phyloP scores from a whole-genome alignment of 2,329 filamentous ascomycete genomes.

The Fusarium sp. region DNA sequence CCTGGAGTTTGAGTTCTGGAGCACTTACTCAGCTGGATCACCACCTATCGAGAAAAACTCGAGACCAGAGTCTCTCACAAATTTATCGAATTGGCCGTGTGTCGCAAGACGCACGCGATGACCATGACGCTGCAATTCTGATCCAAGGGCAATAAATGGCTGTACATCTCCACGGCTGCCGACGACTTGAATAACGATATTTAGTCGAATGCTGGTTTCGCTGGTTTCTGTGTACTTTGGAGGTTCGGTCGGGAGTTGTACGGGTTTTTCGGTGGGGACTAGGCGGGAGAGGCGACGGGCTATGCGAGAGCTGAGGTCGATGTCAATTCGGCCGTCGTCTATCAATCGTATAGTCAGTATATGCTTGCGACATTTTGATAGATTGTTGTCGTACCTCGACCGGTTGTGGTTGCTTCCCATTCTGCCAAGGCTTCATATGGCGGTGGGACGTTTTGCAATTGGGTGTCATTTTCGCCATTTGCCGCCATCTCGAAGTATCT shows the following conservation, averaged over 20 bases:
- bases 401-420: background rate
- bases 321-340: constrained; percentile 22
- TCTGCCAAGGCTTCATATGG: background rate
- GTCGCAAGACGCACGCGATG: constrained; percentile 33
- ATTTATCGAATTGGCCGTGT: constrained; percentile 15
- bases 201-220: background rate
- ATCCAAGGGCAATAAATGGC: constrained; percentile 17
- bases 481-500: background rate
- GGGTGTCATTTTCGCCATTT: background rate
- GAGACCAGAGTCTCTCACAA: background rate
- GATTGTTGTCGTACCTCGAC: background rate
- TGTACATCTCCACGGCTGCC: constrained; percentile 31
- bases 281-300: constrained; percentile 7
- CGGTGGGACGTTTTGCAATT: background rate
- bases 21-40: constrained; percentile 14
- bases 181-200: constrained; percentile 33
- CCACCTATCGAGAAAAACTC: constrained; percentile 23
- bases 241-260: background rate
- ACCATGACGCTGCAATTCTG: constrained; percentile 20
- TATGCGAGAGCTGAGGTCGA: constrained; percentile 10
- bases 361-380: too few relatives aligned
- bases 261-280: background rate
- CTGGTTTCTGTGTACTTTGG: constrained; percentile 1
- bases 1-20: too few relatives aligned
- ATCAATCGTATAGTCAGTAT: fast-evolving